Percentiles rank a stretch among this genome's conserved stretches.
Conservation (phyloP, 331 rosid genomes). For the Malus hybrid region DNA sequence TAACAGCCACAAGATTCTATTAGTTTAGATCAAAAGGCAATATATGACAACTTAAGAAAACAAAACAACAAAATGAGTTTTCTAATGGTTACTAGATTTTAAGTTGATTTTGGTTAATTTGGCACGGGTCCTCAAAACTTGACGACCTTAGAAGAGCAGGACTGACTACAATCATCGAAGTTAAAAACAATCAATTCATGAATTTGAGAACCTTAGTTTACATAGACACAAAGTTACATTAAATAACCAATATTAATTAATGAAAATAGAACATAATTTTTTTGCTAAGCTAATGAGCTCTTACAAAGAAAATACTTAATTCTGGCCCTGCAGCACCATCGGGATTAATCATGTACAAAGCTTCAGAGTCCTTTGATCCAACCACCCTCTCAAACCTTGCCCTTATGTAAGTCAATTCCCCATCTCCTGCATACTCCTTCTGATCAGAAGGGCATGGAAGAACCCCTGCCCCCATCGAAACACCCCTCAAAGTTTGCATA, state of each 20-base stretch:
- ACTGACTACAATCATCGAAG: neutral
- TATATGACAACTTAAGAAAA: too few species aligned
- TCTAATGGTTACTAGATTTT: too few species aligned
- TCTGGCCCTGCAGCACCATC: constrained; percentile 71
- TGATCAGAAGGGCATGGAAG: constrained; percentile 46
- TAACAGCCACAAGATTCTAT: too few species aligned
- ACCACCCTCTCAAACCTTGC: constrained; percentile 80
- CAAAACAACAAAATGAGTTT: too few species aligned
- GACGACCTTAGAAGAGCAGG: neutral
- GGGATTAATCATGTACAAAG: constrained; percentile 85
- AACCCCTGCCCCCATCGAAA: constrained; percentile 97
- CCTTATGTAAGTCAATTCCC: constrained; percentile 81
- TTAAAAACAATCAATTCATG: neutral
- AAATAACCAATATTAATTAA: neutral
- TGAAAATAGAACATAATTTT: neutral
- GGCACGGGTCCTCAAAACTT: too few species aligned
- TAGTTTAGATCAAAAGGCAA: too few species aligned
- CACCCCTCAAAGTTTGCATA: constrained; percentile 88
- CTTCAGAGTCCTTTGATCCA: constrained; percentile 85
- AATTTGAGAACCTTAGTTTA: neutral
- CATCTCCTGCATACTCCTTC: constrained; percentile 41
- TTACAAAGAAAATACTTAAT: constrained; percentile 79
- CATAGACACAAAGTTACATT: neutral
- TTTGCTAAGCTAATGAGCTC: constrained; percentile 36
- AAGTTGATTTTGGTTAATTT: too few species aligned